Evolutionary conservation across 169 alveolate genomes (phyloP).

Genomic region (Babesia microti): DNA sequence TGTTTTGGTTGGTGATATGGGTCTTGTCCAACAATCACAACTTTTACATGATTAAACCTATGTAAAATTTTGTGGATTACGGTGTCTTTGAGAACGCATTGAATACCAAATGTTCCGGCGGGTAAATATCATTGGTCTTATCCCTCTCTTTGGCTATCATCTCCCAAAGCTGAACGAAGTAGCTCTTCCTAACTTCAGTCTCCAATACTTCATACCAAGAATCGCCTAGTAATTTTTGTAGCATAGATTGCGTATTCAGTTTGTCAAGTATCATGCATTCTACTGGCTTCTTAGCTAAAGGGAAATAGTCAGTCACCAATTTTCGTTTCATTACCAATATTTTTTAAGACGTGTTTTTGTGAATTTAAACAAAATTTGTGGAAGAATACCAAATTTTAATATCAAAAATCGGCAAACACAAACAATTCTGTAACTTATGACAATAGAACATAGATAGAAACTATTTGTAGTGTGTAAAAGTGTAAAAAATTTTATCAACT

Average conservation of each 20-base stretch:
- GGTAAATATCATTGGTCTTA: slow-evolving; percentile 55
- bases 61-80: slow-evolving; percentile 11
- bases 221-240: slow-evolving; percentile 28
- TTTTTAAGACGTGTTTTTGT: too few species aligned
- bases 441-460: too few species aligned
- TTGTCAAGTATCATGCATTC: too few species aligned
- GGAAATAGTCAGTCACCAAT: too few species aligned
- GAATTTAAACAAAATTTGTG: too few species aligned
- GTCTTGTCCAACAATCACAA: slow-evolving; percentile 96
- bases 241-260: neutral
- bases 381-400: too few species aligned
- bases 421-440: too few species aligned
- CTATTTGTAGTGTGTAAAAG: too few species aligned
- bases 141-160: slow-evolving; percentile 55
- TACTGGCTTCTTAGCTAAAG: too few species aligned
- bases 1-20: slow-evolving; percentile 93
- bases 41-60: slow-evolving; percentile 75
- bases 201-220: slow-evolving; percentile 55
- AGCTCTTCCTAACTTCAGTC: slow-evolving; percentile 54
- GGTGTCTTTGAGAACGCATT: slow-evolving; percentile 74
- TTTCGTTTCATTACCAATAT: too few species aligned
- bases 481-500: too few species aligned
- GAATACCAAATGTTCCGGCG: slow-evolving; percentile 72
- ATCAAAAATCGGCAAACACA: too few species aligned
- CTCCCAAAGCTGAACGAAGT: slow-evolving; percentile 56